Evolutionary conservation across 257 asterid genomes (phyloP).

Genomic region (Rehmannia glutinosa): DNA sequence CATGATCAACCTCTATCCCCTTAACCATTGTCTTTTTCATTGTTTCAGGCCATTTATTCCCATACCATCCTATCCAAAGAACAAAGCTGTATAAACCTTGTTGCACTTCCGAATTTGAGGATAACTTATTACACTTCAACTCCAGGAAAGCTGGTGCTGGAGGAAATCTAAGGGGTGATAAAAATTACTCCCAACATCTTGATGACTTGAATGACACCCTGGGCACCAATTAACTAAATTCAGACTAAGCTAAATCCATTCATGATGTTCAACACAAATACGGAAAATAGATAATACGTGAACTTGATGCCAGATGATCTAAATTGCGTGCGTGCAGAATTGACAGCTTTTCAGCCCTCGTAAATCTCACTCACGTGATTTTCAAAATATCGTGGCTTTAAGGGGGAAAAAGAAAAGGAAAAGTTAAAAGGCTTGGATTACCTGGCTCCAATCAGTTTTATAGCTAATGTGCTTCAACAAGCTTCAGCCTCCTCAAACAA

Average conservation of each 20-base stretch:
- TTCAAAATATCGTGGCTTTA: background rate
- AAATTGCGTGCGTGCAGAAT: background rate
- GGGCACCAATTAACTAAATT: background rate
- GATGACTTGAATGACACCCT: background rate
- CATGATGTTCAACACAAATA: background rate
- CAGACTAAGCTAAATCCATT: background rate
- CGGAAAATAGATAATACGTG: background rate
- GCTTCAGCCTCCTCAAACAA: background rate
- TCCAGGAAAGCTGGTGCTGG: background rate
- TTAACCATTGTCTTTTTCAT: background rate
- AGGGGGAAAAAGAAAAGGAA: background rate
- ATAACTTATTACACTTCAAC: background rate
- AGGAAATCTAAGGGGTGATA: background rate
- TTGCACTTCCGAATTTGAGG: too few relatives aligned
- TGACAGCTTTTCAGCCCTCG: background rate
- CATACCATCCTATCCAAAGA: too few relatives aligned
- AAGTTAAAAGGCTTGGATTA: background rate
- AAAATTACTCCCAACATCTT: background rate
- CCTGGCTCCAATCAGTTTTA: background rate
- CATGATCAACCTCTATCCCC: background rate
- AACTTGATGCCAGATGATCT: background rate
- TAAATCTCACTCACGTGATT: background rate
- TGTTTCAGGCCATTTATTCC: too few relatives aligned
- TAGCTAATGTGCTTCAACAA: background rate
- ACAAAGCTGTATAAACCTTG: too few relatives aligned